Conservation (phyloP, 345 rosid genomes). For the Mercurialis annua region DNA sequence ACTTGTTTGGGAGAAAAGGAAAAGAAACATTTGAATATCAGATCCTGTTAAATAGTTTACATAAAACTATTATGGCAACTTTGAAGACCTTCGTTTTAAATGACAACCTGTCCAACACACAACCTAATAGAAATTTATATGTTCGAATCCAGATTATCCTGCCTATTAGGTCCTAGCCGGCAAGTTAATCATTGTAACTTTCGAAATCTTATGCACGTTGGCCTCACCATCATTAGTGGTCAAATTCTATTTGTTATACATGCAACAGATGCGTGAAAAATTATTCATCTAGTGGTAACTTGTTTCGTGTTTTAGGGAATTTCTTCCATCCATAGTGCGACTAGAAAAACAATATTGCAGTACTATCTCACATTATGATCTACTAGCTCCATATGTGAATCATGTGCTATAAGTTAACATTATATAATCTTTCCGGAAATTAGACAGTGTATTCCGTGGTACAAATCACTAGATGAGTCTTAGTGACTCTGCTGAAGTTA, state of each 20-base stretch:
- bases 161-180: neutral
- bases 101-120: neutral
- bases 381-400: neutral
- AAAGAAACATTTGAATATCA: neutral
- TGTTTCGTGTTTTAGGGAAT: no score
- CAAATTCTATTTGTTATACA: no score
- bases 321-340: no score
- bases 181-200: neutral
- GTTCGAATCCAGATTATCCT: neutral
- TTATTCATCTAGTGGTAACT: no score
- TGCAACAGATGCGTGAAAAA: no score
- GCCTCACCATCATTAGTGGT: no score
- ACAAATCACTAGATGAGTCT: neutral
- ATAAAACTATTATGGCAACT: neutral
- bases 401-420: neutral
- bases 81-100: neutral
- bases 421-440: neutral
- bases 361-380: neutral
- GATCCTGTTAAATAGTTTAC: neutral
- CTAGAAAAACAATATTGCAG: neutral
- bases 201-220: no score
- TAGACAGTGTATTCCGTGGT: neutral
- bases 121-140: neutral
- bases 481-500: neutral
- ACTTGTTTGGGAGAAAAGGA: neutral